Base-by-base conservation (phyloP, 345 rosid genomes). In the Citrus glauca region DNA sequence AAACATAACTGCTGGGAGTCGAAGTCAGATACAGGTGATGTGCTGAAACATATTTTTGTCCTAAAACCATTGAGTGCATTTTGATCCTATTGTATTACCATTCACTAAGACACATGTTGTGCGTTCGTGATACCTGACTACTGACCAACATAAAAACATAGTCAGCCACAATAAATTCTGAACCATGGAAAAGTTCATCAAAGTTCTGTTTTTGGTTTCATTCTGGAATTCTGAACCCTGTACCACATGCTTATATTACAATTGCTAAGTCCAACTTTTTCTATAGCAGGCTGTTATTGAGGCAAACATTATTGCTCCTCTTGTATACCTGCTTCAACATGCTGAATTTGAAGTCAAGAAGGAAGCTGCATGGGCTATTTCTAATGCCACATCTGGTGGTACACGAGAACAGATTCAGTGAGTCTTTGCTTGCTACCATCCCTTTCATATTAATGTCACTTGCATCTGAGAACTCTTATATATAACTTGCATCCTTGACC, bases 341-440 rank as follows among this genome's bases (percentile, higher is more conserved):
- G 83, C 83, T 0, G 86, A 87, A 66, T 83, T 81, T 72, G 82
- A 87, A 48, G 77, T 87, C 61, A 84, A 85, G 84, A 82, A 80
- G 71, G 89, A 86, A 72, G 85, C 89, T 76, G 85, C 87, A 10
- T 84, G 87, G 85, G 89, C 89, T 38, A 76, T 86, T 50, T 86
- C 89, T 25, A 78, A 80, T 74, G 87, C 89, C n/a, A 74, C 80
- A 1, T 75, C 86, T 27, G 83, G 85, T 56, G 86, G 86, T 27
- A 77, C 86, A 10, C 69, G 66, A 24, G 84, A 80, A 72, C 87
- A 87, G 71, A 84, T 87, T 64, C 83, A 72, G 69, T 66, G 42
- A 66, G 69, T 28, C 70, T 66, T 33, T 32, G 13, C 30, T 59
- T 5, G 4, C 72, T 25, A n/a, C 33, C 33, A 11, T 40, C 30